These are phyloP conservation scores for Globisporangium barbulae DNA, from an alignment of 352 stramenopile genomes.

Conservation along the genomic window DNA sequence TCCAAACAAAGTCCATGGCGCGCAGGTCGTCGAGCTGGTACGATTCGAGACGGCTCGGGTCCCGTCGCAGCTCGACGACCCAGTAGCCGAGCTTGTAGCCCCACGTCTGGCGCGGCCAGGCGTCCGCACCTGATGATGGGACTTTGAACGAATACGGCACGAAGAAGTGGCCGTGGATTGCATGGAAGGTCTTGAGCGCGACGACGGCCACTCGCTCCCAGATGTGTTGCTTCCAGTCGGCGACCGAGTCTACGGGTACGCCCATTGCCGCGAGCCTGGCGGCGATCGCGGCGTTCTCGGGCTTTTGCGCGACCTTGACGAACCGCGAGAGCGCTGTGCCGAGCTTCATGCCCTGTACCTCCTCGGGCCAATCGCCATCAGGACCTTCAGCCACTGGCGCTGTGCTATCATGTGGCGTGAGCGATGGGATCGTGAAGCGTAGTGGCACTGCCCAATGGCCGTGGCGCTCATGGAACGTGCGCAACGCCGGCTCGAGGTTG, in stretches of 20 bases:
- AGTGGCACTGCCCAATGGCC: slow-evolving; percentile 33
- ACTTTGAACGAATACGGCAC: slow-evolving; percentile 34
- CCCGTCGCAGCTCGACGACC: slow-evolving; percentile 32
- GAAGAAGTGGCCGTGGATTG: slow-evolving; percentile 28
- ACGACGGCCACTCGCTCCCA: slow-evolving; percentile 31
- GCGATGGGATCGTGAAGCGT: slow-evolving; percentile 26
- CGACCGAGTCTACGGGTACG: slow-evolving; percentile 14
- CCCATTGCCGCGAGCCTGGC: slow-evolving; percentile 21
- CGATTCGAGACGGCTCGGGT: slow-evolving; percentile 20
- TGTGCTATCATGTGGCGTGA: neutral
- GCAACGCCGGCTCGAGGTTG: slow-evolving; percentile 24
- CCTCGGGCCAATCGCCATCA: slow-evolving; percentile 18
- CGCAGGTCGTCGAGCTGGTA: slow-evolving; percentile 37
- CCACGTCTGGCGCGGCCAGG: slow-evolving; percentile 32
- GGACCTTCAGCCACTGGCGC: neutral
- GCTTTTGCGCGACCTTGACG: slow-evolving; percentile 29
- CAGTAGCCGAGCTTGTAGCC: slow-evolving; percentile 44
- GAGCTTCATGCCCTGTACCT: slow-evolving; percentile 36
- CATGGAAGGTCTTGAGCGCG: slow-evolving; percentile 24
- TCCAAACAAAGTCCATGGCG: slow-evolving; percentile 34
- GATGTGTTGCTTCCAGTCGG: slow-evolving; percentile 30
- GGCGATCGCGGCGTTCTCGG: slow-evolving; percentile 19
- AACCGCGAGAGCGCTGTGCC: slow-evolving; percentile 41
- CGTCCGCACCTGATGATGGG: slow-evolving; percentile 4
- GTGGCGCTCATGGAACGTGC: slow-evolving; percentile 32